Percentiles rank a stretch among this genome's conserved stretches.
Conservation (phyloP, 2,329 filamentous ascomycete genomes). For the Cytospora piceae region DNA sequence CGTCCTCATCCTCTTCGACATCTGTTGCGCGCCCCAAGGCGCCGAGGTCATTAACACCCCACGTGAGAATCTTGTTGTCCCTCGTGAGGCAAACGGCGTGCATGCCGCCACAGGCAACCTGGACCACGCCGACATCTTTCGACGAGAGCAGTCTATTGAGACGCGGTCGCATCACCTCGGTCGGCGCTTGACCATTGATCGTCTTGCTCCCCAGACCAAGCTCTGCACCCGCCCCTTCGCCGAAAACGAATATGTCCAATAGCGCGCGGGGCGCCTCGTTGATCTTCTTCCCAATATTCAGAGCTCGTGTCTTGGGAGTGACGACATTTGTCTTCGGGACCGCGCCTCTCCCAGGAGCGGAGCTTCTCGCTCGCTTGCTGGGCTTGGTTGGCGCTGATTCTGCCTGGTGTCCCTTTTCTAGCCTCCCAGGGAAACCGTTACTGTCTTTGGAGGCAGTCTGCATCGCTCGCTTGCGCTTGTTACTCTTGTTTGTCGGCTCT, state of each 20-base stretch:
- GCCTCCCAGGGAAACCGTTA: no score
- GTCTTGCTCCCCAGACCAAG: constrained; percentile 73
- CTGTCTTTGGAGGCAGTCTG: no score
- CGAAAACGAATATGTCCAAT: constrained; percentile 79
- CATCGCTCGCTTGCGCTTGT: no score
- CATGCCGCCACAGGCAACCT: constrained; percentile 81
- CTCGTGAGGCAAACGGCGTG: constrained; percentile 76
- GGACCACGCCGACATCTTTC: constrained; percentile 67
- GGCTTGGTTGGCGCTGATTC: no score
- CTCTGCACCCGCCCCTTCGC: constrained; percentile 79
- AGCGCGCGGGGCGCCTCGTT: constrained; percentile 66
- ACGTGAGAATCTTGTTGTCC: constrained; percentile 81
- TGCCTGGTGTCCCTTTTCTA: no score
- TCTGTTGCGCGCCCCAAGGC: constrained; percentile 66
- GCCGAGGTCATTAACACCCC: constrained; percentile 79
- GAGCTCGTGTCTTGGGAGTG: no score
- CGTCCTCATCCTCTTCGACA: no score
- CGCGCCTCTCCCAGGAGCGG: no score
- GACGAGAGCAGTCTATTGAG: constrained; percentile 64
- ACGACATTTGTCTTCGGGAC: no score
- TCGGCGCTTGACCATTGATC: constrained; percentile 60
- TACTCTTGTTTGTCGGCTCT: no score
- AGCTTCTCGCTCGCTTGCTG: no score
- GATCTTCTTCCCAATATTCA: no score
- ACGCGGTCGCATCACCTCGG: constrained; percentile 76